A percentile compares a stretch with the other conserved stretches of the same genome.
These are phyloP conservation scores for Fusarium pseudograminearum DNA, from an alignment of 2,329 filamentous ascomycete genomes.

Conservation along the genomic window DNA sequence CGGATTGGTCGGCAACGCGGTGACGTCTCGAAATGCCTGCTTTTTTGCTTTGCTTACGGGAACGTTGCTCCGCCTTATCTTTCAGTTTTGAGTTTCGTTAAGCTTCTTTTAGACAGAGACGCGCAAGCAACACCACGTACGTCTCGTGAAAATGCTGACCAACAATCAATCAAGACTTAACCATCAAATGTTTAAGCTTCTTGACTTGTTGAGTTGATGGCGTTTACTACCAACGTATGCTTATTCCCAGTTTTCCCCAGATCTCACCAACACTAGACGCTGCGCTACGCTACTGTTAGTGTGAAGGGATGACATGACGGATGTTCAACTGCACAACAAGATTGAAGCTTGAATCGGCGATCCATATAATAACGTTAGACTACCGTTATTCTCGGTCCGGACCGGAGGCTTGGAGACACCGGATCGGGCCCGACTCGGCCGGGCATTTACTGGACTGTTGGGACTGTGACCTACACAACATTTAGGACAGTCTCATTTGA, in stretches of 20 bases:
- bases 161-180: not conserved
- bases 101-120: conserved; percentile 7
- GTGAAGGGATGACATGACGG: not conserved
- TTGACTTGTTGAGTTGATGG: not conserved
- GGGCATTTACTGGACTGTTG: not conserved
- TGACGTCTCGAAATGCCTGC: conserved; percentile 20
- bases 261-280: not conserved
- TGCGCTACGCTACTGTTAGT: not conserved
- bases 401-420: conserved; percentile 3
- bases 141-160: conserved; percentile 23
- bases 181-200: not conserved
- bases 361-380: not conserved
- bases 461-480: not conserved
- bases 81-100: not conserved
- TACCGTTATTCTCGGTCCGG: not conserved
- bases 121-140: conserved; percentile 28
- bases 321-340: not conserved
- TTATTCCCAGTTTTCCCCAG: not conserved
- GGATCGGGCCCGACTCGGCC: not conserved
- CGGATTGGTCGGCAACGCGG: conserved; percentile 15
- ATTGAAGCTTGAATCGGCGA: conserved; percentile 15
- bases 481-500: not conserved
- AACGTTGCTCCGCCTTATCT: conserved; percentile 24
- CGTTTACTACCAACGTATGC: conserved; percentile 5
- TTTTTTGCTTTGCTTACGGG: conserved; percentile 6